Base-by-base conservation (phyloP, 257 asterid genomes). In the Nicotiana noctiflora region DNA sequence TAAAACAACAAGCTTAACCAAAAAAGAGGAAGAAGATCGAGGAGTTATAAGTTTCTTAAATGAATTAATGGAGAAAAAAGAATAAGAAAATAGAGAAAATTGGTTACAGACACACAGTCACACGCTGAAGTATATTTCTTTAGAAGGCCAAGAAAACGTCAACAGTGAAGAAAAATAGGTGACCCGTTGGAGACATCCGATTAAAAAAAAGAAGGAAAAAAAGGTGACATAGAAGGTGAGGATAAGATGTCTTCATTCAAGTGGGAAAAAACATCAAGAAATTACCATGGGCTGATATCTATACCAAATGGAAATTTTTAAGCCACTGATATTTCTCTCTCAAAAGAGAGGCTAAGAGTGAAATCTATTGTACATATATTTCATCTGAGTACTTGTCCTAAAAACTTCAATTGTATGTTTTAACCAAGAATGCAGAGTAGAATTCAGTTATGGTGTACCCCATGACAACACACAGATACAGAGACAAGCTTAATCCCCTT, bases 301-400 rank as follows among this genome's bases (percentile, higher is more conserved):
- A 44, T 70, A 32, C 59, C 59, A 21, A 21, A 31, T 70, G 77
- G 77, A 21, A 70, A 70, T 14, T 37, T 44, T 63, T 44, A 70
- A 70, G 37, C 77, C 27, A 21, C 46, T 70, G 59, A 44, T 55
- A 55, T 46, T 32, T 46, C 13, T 12, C 37, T 70, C 59, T 70
- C 59, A 21, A 68, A 46, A 21, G 57, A 40, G 37, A 46, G 32
- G 59, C 7, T 21, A 31, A 37, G 55, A 19, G 77, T 70, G 37
- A 44, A 70, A 21, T 21, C 25, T 70, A 46, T 46, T 32, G 46
- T 5, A 21, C 59, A 6, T 9, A 10, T 70, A 32, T 21, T 70
- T 70, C 77, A 44, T 70, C 77, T 70, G 59, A 8, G 15, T 44
- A 70, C 55, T 68, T 70, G 14, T 70, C 77, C 37, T 70, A 70